Evolutionary conservation across 2,329 filamentous ascomycete species (phyloP), one percentile per base, ranked within the genome.

Genomic region (Fusarium lateritium): DNA sequence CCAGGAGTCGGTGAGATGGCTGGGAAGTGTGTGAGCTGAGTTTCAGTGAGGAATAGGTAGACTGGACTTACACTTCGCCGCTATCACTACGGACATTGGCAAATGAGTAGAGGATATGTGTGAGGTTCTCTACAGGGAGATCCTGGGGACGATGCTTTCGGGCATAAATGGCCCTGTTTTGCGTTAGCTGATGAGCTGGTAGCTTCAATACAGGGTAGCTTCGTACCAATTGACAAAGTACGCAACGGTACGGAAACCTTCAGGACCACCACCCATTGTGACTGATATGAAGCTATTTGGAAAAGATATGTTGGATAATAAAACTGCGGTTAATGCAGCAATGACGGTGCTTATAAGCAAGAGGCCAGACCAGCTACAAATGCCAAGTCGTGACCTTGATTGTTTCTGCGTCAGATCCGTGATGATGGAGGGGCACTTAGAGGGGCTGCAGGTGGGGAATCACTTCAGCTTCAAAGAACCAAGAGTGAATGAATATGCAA

Each of bases 31-130:
- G 56, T 43, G 45, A 47, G 26, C 4, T 52, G 9, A 24, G 19
- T 10, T 8, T 38, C 13, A 52, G 39, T 14, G 2, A 33, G 47
- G 47, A n/a, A n/a, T 19, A 22, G 54, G 22, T 24, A n/a, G 24
- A 7, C 4, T 1, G 9, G 2, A 74, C 79, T 71, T 79, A 92
- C 79, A 97, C 94, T 79, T 97, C 93, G 50, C 95, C 95, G 33
- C 86, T 89, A 5, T 95, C 92, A 4, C 90, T 85, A 6, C 88
- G 87, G 61, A 97, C 88, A 77, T 98, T 97, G 76, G 93, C 95
- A 80, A 98, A 98, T 17, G 94, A 84, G 71, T 98, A 98, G 17
- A 98, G 88, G 6, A 98, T 81, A 76, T 98, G 95, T 0, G 94
- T 98, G 42, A 98, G 87, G 57, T 93, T 91, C 56, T 94, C 88